phyloP scores from a whole-genome alignment of 352 stramenopile genomes.

The Aphanomyces euteiches region DNA sequence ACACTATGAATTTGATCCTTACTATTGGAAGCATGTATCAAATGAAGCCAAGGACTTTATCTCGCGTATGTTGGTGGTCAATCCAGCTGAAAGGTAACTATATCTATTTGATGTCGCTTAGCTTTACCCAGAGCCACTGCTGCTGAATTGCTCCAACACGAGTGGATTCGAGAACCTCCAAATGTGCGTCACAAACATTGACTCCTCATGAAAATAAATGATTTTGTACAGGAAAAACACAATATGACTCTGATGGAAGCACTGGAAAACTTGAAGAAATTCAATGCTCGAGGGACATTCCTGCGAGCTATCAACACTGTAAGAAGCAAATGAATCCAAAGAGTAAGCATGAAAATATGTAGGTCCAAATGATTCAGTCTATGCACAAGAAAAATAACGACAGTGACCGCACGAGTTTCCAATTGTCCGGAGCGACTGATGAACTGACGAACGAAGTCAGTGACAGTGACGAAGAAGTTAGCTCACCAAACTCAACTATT shows the following conservation, averaged over 20 bases:
- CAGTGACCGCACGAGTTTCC: neutral
- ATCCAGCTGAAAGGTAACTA: slow-evolving; percentile 82
- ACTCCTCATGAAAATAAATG: neutral
- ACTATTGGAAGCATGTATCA: slow-evolving; percentile 93
- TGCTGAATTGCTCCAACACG: slow-evolving; percentile 61
- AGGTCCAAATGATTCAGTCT: neutral
- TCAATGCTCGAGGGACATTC: slow-evolving; percentile 92
- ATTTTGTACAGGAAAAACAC: slow-evolving; percentile 32
- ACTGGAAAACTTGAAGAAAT: slow-evolving; percentile 86
- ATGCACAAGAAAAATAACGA: neutral
- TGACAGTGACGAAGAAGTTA: neutral
- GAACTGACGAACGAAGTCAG: neutral
- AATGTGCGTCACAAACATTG: slow-evolving; percentile 41
- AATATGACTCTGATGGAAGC: slow-evolving; percentile 76
- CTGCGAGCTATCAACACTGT: slow-evolving; percentile 89
- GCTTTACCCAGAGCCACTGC: slow-evolving; percentile 42
- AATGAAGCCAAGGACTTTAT: slow-evolving; percentile 94
- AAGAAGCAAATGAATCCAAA: slow-evolving; percentile 9
- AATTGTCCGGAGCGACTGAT: neutral
- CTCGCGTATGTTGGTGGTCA: slow-evolving; percentile 84
- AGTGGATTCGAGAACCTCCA: slow-evolving; percentile 53
- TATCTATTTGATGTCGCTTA: neutral
- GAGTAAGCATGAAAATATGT: neutral
- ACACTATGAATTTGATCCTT: slow-evolving; percentile 93
- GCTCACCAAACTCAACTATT: no score